Percentiles rank a stretch among this genome's conserved stretches.
Conservation (phyloP, 2,329 filamentous ascomycete genomes). For the Penicillium sp. region DNA sequence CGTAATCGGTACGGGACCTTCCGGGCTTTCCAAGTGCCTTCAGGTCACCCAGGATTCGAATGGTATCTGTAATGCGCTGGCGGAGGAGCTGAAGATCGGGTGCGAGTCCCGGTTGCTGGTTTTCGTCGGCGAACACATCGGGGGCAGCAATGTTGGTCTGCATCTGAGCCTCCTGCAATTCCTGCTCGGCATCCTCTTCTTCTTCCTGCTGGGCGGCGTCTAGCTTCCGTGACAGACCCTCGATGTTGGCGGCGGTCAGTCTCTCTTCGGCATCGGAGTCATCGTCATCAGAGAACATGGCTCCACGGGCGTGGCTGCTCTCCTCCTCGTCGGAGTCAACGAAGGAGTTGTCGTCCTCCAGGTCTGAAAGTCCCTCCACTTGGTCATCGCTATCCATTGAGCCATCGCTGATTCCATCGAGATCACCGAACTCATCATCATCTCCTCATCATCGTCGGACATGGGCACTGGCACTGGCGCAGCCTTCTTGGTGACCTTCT, state of each 20-base stretch:
- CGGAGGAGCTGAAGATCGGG: conserved; percentile 89
- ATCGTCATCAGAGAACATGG: conserved; percentile 95
- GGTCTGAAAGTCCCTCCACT: conserved; percentile 49
- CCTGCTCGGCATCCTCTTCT: conserved; percentile 78
- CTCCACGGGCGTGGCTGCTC: conserved; percentile 51
- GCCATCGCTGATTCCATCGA: conserved; percentile 43
- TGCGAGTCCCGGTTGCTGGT: conserved; percentile 64
- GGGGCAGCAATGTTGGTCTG: conserved; percentile 91
- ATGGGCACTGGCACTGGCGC: conserved; percentile 23
- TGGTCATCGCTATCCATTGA: conserved; percentile 54
- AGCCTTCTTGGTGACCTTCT: conserved; percentile 29
- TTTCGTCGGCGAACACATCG: conserved; percentile 63
- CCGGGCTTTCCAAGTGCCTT: conserved; percentile 76
- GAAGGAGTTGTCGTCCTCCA: conserved; percentile 59
- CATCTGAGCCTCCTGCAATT: conserved; percentile 80
- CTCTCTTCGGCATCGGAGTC: conserved; percentile 87
- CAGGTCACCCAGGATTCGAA: conserved; percentile 89
- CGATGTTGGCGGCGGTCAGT: conserved; percentile 94
- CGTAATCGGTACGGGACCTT: conserved; percentile 85
- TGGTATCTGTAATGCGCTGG: conserved; percentile 86
- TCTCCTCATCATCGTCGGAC: conserved; percentile 34
- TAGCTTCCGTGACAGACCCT: conserved; percentile 81
- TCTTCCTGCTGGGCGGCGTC: conserved; percentile 77
- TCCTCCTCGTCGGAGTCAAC: conserved; percentile 71
- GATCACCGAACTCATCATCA: conserved; percentile 50